These are phyloP conservation scores for Abrus precatorius DNA, from an alignment of 306 rosid genomes.

Conservation along the genomic window DNA sequence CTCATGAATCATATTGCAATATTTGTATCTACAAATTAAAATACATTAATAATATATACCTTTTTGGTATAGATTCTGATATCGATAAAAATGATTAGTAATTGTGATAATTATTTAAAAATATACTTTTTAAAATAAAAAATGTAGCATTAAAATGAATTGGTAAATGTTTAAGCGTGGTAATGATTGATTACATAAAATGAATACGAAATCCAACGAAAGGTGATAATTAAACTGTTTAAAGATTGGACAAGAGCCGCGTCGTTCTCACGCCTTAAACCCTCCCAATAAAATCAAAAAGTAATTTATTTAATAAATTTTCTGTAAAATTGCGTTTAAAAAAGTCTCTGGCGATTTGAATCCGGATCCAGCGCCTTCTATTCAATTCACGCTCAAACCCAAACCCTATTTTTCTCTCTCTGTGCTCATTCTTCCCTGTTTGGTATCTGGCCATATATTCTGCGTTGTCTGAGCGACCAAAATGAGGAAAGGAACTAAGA, in stretches of 20 bases:
- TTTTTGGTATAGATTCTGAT: too few relatives aligned
- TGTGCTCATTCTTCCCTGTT: background rate
- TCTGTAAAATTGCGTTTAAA: background rate
- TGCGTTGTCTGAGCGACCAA: background rate
- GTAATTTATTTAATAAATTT: background rate
- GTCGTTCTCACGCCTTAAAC: background rate
- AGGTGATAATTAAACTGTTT: background rate
- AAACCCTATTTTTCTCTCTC: conserved; percentile 51
- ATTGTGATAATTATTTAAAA: too few relatives aligned
- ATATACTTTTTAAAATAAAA: too few relatives aligned
- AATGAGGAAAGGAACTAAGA: conserved; percentile 70
- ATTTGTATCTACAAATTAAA: too few relatives aligned
- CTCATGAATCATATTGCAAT: too few relatives aligned
- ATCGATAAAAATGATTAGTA: too few relatives aligned
- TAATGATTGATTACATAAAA: background rate
- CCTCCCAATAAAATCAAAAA: background rate
- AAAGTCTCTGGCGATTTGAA: conserved; percentile 46
- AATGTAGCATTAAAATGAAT: too few relatives aligned
- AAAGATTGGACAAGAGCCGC: background rate
- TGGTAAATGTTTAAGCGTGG: too few relatives aligned
- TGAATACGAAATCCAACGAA: background rate
- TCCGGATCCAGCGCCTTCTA: conserved; percentile 67
- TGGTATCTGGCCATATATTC: background rate
- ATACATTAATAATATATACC: too few relatives aligned
- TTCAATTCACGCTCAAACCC: conserved; percentile 36